Evolutionary conservation across 352 stramenopile species (phyloP).

Genomic region (Phytophthora fragariaefolia): DNA sequence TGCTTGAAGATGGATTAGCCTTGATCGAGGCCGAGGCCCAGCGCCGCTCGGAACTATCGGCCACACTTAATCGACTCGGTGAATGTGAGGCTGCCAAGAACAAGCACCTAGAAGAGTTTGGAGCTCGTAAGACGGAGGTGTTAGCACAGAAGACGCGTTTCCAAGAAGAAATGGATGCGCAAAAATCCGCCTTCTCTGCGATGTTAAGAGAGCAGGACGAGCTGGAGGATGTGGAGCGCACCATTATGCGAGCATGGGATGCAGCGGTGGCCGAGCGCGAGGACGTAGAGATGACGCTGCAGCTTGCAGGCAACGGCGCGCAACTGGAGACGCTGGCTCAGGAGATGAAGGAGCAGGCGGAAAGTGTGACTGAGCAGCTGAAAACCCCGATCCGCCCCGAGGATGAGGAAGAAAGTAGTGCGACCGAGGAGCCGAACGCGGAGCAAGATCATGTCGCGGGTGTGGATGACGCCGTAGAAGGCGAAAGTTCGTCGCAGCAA

Average conservation of each 20-base stretch:
- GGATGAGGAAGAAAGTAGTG: neutral
- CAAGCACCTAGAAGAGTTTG: conserved; percentile 41
- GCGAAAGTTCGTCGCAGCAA: neutral
- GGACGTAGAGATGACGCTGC: conserved; percentile 76
- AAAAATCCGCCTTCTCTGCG: conserved; percentile 49
- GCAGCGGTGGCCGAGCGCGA: conserved; percentile 52
- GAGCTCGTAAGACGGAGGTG: conserved; percentile 39
- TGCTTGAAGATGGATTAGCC: conserved; percentile 38
- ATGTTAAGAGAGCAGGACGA: conserved; percentile 61
- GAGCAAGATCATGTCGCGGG: neutral
- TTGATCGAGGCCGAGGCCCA: conserved; percentile 46
- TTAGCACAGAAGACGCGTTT: conserved; percentile 43
- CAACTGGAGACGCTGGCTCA: conserved; percentile 45
- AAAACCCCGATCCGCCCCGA: conserved; percentile 13
- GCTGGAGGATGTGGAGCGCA: conserved; percentile 47
- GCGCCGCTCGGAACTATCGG: conserved; percentile 43
- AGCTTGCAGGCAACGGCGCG: conserved; percentile 52
- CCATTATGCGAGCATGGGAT: conserved; percentile 46
- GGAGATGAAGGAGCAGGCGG: conserved; percentile 35
- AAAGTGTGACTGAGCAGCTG: conserved; percentile 25
- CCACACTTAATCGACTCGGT: conserved; percentile 42
- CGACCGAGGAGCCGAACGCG: neutral
- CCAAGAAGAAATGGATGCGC: conserved; percentile 66
- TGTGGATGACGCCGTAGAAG: neutral
- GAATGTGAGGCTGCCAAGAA: conserved; percentile 50